phyloP scores from a whole-genome alignment of 352 stramenopile genomes.

The Phytophthora colocasiae region DNA sequence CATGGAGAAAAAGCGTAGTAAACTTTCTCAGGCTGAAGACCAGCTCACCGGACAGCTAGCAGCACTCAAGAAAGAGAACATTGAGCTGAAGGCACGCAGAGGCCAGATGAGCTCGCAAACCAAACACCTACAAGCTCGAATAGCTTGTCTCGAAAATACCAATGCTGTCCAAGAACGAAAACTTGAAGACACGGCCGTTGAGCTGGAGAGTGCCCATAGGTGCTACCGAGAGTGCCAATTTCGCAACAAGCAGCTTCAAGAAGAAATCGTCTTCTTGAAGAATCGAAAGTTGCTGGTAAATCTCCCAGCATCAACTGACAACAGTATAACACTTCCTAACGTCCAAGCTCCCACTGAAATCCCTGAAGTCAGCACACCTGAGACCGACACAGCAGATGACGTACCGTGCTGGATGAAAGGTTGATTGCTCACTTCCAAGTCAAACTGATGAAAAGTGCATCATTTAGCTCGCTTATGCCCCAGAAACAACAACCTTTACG shows the following conservation, averaged over 20 bases:
- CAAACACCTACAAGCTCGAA: conserved; percentile 59
- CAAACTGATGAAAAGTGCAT: conserved; percentile 4
- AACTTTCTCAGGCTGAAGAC: conserved; percentile 44
- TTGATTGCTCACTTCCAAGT: conserved; percentile 16
- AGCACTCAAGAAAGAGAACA: conserved; percentile 58
- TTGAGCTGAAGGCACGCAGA: conserved; percentile 57
- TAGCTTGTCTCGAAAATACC: conserved; percentile 45
- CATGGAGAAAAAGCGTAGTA: conserved; percentile 48
- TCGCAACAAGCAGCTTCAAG: conserved; percentile 70
- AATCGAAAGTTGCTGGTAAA: conserved; percentile 46
- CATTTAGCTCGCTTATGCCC: conserved; percentile 16
- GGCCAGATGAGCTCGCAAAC: conserved; percentile 47
- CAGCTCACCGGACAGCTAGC: conserved; percentile 50
- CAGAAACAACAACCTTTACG: conserved; percentile 9
- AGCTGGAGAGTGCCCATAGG: conserved; percentile 61
- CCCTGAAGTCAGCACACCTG: not conserved
- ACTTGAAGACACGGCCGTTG: conserved; percentile 44
- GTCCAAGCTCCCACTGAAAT: not conserved
- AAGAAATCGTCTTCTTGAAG: conserved; percentile 68
- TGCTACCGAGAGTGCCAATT: conserved; percentile 66
- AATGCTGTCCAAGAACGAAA: conserved; percentile 43
- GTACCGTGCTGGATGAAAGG: conserved; percentile 56
- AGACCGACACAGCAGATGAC: conserved; percentile 30
- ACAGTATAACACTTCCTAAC: not conserved
- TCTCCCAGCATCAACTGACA: not conserved